These are phyloP conservation scores for Colletotrichum paranaense DNA, from an alignment of 2,329 filamentous ascomycete species.

Conservation along the genomic window DNA sequence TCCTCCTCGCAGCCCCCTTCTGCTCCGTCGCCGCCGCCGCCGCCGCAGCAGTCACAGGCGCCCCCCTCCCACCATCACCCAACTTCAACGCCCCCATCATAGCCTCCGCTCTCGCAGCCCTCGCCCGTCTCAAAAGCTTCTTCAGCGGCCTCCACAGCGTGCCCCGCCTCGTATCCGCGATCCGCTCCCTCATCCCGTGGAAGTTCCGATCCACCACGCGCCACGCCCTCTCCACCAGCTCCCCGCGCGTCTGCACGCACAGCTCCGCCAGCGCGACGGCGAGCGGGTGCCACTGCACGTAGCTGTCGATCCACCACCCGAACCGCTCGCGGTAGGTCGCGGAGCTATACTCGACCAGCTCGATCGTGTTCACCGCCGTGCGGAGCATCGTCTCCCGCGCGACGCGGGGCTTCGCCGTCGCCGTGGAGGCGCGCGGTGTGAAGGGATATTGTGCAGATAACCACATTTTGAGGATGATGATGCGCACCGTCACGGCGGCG, in stretches of 20 bases:
- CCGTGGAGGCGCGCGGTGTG: conserved; percentile 42
- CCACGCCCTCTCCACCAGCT: conserved; percentile 62
- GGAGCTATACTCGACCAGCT: conserved; percentile 49
- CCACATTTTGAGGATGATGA: conserved; percentile 60
- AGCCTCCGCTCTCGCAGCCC: conserved; percentile 49
- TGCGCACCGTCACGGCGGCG: conserved; percentile 52
- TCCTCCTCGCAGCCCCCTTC: background rate
- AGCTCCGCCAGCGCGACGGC: conserved; percentile 64
- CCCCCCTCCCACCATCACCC: background rate
- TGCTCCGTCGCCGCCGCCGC: background rate
- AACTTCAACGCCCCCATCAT: conserved; percentile 42
- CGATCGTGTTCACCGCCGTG: conserved; percentile 59
- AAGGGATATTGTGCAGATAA: conserved; percentile 58
- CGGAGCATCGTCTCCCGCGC: conserved; percentile 56
- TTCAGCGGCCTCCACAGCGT: conserved; percentile 65
- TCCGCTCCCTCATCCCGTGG: conserved; percentile 52
- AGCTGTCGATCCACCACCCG: conserved; percentile 61
- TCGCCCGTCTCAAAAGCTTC: conserved; percentile 63
- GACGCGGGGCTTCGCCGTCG: conserved; percentile 44
- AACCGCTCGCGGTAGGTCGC: conserved; percentile 51
- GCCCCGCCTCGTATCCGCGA: conserved; percentile 62
- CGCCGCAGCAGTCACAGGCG: background rate
- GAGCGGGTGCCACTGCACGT: conserved; percentile 66
- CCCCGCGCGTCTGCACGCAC: conserved; percentile 58
- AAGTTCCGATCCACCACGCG: conserved; percentile 57